Percentiles rank a stretch among this genome's conserved stretches.
Conservation (phyloP, 257 asterid genomes). For the Nyctanthes arbortristis region DNA sequence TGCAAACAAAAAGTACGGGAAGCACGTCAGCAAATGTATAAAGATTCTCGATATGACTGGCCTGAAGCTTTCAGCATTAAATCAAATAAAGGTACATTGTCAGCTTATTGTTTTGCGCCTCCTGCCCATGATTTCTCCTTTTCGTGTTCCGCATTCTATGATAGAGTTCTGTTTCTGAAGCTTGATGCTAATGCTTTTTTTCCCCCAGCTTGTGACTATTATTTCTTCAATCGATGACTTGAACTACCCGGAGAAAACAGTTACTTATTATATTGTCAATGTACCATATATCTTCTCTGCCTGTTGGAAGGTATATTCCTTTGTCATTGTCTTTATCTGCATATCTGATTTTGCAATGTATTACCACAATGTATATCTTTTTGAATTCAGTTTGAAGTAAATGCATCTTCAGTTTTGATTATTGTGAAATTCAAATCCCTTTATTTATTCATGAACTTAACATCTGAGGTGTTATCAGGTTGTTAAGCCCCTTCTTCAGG, state of each 20-base stretch:
- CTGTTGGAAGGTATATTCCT: slow-evolving; percentile 75
- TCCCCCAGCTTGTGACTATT: slow-evolving; percentile 59
- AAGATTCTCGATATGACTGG: slow-evolving; percentile 79
- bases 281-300: slow-evolving; percentile 72
- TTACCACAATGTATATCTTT: not conserved
- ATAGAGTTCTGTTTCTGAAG: not conserved
- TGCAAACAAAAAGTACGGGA: slow-evolving; percentile 54
- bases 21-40: slow-evolving; percentile 53
- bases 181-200: not conserved
- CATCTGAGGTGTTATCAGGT: slow-evolving; percentile 44
- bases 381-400: not conserved
- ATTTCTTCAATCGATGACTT: slow-evolving; percentile 73
- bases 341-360: slow-evolving; percentile 7
- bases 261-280: slow-evolving; percentile 71
- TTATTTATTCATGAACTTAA: not conserved
- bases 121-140: slow-evolving; percentile 7
- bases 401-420: not conserved
- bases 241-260: slow-evolving; percentile 74
- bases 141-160: not conserved
- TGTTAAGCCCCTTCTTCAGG: slow-evolving; percentile 77
- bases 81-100: slow-evolving; percentile 59
- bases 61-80: slow-evolving; percentile 68
- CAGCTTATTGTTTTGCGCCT: slow-evolving; percentile 16
- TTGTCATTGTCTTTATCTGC: not conserved
- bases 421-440: not conserved